These are phyloP conservation scores for Apiotrichum gracile DNA, from an alignment of 1,284 basidiomycete species.

Conservation along the genomic window DNA sequence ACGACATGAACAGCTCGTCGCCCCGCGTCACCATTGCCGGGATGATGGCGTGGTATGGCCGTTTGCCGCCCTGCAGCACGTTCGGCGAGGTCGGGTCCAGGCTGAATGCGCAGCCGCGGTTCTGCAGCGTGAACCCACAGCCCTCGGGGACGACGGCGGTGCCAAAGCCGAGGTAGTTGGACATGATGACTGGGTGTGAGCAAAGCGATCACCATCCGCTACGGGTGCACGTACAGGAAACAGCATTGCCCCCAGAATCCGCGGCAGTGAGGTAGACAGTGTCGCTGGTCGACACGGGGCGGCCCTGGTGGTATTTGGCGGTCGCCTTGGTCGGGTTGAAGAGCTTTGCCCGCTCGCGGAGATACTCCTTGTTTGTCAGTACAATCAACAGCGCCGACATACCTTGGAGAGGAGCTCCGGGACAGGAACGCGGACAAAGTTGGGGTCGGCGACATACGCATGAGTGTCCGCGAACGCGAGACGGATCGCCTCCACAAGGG, in stretches of 20 bases:
- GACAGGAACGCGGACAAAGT: slow-evolving; percentile 63
- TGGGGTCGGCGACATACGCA: slow-evolving; percentile 75
- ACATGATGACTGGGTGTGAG: slow-evolving; percentile 38
- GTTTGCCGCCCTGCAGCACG: slow-evolving; percentile 67
- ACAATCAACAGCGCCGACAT: background rate
- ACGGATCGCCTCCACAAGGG: slow-evolving; percentile 17
- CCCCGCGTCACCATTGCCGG: slow-evolving; percentile 79
- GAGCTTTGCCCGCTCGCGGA: slow-evolving; percentile 65
- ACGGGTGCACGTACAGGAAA: slow-evolving; percentile 42
- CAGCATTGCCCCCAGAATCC: slow-evolving; percentile 85
- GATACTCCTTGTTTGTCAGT: slow-evolving; percentile 59
- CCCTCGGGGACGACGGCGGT: slow-evolving; percentile 69
- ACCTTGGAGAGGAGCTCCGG: slow-evolving; percentile 71
- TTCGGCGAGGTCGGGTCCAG: slow-evolving; percentile 75
- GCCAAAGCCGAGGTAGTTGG: slow-evolving; percentile 62
- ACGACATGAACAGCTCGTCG: slow-evolving; percentile 77
- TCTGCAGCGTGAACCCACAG: slow-evolving; percentile 90
- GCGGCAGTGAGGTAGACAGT: slow-evolving; percentile 85
- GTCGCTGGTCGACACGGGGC: slow-evolving; percentile 58
- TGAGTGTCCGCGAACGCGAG: slow-evolving; percentile 19
- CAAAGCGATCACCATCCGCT: no score
- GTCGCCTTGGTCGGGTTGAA: slow-evolving; percentile 65
- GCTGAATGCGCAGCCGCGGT: slow-evolving; percentile 78
- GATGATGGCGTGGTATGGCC: slow-evolving; percentile 90
- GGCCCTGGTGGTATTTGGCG: slow-evolving; percentile 56